phyloP scores from a whole-genome alignment of 768 basidiomycete genomes.

The Pholiota microspora region DNA sequence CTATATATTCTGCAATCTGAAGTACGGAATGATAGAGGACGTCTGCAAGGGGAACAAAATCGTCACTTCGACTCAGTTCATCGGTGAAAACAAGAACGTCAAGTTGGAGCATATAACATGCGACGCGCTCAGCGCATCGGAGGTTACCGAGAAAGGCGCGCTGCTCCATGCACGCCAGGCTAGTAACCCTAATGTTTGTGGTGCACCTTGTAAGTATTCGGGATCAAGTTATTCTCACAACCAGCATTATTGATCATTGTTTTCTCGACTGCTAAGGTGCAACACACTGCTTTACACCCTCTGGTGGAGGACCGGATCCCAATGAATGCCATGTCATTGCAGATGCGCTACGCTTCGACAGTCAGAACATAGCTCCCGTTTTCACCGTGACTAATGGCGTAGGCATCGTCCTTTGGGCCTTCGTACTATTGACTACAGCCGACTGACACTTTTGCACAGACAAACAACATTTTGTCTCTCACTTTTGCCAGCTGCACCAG shows the following conservation, averaged over 20 bases:
- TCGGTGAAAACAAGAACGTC: slow-evolving; percentile 41
- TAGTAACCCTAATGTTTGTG: slow-evolving; percentile 39
- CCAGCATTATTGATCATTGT: too few species aligned
- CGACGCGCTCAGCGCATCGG: slow-evolving; percentile 1
- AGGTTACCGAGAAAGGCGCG: slow-evolving; percentile 10
- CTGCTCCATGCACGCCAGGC: slow-evolving; percentile 24
- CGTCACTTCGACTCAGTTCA: slow-evolving; percentile 19
- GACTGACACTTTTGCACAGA: slow-evolving; percentile 13
- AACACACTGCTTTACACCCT: slow-evolving; percentile 42
- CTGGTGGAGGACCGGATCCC: slow-evolving; percentile 46
- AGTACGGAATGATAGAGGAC: neutral
- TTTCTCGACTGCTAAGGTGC: slow-evolving; percentile 20
- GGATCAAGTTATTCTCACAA: too few species aligned
- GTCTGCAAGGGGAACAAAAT: slow-evolving; percentile 12
- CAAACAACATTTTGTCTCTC: slow-evolving; percentile 33
- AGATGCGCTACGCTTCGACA: slow-evolving; percentile 44
- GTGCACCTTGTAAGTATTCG: slow-evolving; percentile 30
- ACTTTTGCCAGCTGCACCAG: slow-evolving; percentile 38
- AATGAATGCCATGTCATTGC: slow-evolving; percentile 48
- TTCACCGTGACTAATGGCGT: slow-evolving; percentile 13
- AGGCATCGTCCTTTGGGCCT: neutral
- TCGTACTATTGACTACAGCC: too few species aligned
- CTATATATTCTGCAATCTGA: neutral
- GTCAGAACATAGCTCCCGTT: slow-evolving; percentile 30
- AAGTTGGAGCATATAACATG: slow-evolving; percentile 28